These are phyloP conservation scores for Mortierella sp. DNA, from an alignment of 371 early-diverging fungal species.

Conservation along the genomic window DNA sequence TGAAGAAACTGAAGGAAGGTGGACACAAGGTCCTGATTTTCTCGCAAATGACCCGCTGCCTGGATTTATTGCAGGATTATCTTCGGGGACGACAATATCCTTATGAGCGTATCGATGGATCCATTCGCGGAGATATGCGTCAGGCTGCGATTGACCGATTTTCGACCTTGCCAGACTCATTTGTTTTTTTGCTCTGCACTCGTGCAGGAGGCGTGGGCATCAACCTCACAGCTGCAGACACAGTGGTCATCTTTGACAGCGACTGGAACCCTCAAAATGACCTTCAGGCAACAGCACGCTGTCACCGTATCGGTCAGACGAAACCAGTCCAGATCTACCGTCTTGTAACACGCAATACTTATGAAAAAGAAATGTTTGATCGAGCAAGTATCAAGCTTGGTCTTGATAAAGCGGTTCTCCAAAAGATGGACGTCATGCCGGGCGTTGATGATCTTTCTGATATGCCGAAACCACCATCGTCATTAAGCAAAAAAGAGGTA, in stretches of 20 bases:
- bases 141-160: conserved; percentile 95
- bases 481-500: conserved; percentile 75
- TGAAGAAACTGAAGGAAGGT: conserved; percentile 75
- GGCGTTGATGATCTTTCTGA: conserved; percentile 36
- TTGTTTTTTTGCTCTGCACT: conserved; percentile 86
- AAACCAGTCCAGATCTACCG: conserved; percentile 87
- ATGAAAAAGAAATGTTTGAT: conserved; percentile 95
- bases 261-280: conserved; percentile 98
- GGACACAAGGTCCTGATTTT: conserved; percentile 94
- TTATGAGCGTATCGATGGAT: conserved; percentile 90
- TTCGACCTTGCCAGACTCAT: conserved; percentile 73
- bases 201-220: conserved; percentile 94
- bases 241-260: conserved; percentile 91
- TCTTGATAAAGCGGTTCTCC: conserved; percentile 87
- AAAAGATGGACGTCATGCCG: conserved; percentile 62
- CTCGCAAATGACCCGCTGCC: conserved; percentile 85
- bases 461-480: conserved; percentile 14
- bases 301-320: conserved; percentile 93
- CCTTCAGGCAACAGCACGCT: conserved; percentile 91
- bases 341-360: conserved; percentile 88
- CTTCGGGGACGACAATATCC: conserved; percentile 74
- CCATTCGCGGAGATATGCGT: conserved; percentile 82
- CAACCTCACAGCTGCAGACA: conserved; percentile 91
- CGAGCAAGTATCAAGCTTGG: conserved; percentile 91
- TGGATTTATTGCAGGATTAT: conserved; percentile 92